Evolutionary conservation across 768 basidiomycete genomes (phyloP), one percentile per base, ranked within the genome.

Genomic region (Boletellus sp.): DNA sequence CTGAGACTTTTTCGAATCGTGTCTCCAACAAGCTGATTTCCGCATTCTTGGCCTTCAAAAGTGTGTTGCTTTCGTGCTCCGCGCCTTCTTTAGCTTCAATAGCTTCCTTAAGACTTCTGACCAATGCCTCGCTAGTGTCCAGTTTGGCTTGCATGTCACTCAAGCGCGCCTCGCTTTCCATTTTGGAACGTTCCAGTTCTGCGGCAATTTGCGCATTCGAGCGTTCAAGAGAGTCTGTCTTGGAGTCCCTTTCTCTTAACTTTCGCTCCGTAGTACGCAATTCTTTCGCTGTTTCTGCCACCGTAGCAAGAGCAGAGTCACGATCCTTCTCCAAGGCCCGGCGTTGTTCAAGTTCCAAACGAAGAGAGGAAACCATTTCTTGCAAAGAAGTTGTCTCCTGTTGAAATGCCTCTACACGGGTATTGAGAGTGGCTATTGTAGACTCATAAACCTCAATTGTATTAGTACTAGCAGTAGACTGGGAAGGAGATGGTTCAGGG

Each of bases 381-480:
- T 76, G 78, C 24, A 92, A 69, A 19, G 83, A 77, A 43, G 74
- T 73, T 51, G 85, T 88, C 63, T 92, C 89, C 48, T 79, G 80
- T 61, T 90, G 85, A 9, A 88, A 72, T 1, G 78, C 75, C 49
- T 83, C 77, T 28, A 90, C 59, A 17, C 79, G 69, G 15, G 66
- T 58, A 31, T 63, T 58, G 15, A 67, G 59, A 34, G 44, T 17
- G 11, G 65, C 50, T 54, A 50, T 52, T 23, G 42, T 52, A 34
- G 53, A 51, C 45, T 65, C 58, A 15, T 60, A 43, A 35, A 44
- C 36, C 34, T 58, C 41, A 15, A 31, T 42, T 11, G 46, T 32
- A 16, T 50, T 38, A 33, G 36, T 34, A 42, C 55, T 53, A 28
- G 73, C 6, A 69, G 76, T 44, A 76, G 78, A 41, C 79, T 68